Evolutionary conservation across 2,329 filamentous ascomycete species (phyloP).

Genomic region (Neonectria neomacrospora): DNA sequence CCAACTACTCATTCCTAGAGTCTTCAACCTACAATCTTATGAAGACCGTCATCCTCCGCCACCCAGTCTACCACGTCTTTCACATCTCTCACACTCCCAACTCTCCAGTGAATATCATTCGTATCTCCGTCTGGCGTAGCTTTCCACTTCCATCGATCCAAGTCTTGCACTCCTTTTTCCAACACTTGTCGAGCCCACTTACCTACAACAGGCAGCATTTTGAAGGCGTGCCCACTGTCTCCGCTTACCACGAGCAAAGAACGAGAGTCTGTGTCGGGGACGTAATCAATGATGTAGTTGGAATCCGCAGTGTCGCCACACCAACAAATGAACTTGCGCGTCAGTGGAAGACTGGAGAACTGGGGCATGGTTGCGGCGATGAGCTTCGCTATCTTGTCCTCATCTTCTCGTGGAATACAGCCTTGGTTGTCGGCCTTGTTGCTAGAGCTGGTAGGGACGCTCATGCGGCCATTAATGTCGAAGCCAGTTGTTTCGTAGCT

Average conservation of each 20-base stretch:
- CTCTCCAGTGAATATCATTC: slow-evolving; percentile 49
- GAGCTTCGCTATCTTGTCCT: slow-evolving; percentile 59
- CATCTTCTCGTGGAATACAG: slow-evolving; percentile 61
- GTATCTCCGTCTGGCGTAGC: slow-evolving; percentile 36
- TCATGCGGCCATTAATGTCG: slow-evolving; percentile 44
- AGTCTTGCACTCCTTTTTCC: slow-evolving; percentile 54
- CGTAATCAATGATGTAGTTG: slow-evolving; percentile 68
- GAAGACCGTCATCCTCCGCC: neutral
- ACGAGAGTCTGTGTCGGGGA: slow-evolving; percentile 54
- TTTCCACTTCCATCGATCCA: slow-evolving; percentile 64
- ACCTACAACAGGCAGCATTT: slow-evolving; percentile 69
- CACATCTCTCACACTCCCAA: slow-evolving; percentile 44
- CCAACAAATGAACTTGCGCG: slow-evolving; percentile 68
- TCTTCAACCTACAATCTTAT: neutral
- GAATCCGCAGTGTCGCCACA: slow-evolving; percentile 69
- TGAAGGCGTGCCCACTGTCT: slow-evolving; percentile 70
- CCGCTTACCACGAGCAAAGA: slow-evolving; percentile 61
- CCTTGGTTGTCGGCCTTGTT: slow-evolving; percentile 43
- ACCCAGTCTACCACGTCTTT: slow-evolving; percentile 27
- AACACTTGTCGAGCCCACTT: slow-evolving; percentile 61
- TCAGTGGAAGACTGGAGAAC: slow-evolving; percentile 63
- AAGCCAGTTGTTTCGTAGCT: slow-evolving; percentile 44
- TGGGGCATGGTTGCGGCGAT: slow-evolving; percentile 62
- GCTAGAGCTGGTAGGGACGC: slow-evolving; percentile 40
- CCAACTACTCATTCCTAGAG: neutral